Evolutionary conservation across 306 rosid genomes (phyloP), one percentile per base, ranked within the genome.

Genomic region (Gleditsia sinensis): DNA sequence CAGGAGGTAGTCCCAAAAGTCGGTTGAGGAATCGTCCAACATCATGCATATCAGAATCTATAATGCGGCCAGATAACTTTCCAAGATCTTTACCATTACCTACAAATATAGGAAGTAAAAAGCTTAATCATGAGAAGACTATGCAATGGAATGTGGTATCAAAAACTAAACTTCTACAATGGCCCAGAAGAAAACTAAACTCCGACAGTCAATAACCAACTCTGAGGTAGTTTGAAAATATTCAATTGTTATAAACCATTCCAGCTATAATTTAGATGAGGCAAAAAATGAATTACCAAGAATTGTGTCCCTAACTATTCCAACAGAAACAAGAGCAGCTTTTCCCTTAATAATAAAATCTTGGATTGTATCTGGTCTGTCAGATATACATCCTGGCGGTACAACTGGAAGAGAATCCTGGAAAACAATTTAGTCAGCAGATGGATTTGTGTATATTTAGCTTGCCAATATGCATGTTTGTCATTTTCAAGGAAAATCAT

Each of bases 1-100:
- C 91, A 56, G 99, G 99, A 6, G 96, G 89, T 75, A 95, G 79
- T 78, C 99, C 99, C 80, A 95, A 84, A 76, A 95, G 86, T 40
- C 99, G 90, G 83, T 95, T 95, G 80, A 95, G 96, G 79, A 95
- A 95, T 74, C 99, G 92, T 7, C 99, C 98, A 69, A 95, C 96
- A 64, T 95, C 99, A 16, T 92, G 94, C 97, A 88, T 92, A 78
- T 95, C 98, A 17, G 99, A 95, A 76, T 95, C 99, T 83, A 90
- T 79, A 53, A 95, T 92, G 46, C 96, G 95, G 36, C 96, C 92
- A 75, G 88, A 74, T 20, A 80, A 53, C 87, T 78, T 94, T 71
- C 92, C 96, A 64, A 76, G 69, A 78, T 89, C 93, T 84, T 84
- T 91, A 55, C 91, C 96, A 75, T 79, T 83, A 53, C 83, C 99